Evolutionary conservation across 306 rosid species (phyloP), one percentile per base, ranked within the genome.

Genomic region (Castanopsis chinensis): DNA sequence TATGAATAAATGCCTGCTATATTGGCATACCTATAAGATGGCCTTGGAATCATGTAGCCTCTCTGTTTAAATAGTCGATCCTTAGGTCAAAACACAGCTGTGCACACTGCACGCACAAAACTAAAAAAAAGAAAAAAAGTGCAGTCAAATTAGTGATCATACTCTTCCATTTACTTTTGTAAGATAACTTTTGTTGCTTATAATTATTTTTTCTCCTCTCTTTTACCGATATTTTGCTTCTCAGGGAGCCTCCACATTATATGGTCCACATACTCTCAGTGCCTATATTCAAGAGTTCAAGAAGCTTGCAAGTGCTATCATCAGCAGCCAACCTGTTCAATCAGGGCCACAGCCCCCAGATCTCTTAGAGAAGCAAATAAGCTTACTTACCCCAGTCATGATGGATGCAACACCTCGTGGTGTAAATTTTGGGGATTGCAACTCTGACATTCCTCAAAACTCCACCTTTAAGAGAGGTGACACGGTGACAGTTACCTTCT

Each of bases 271-370:
- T 87, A 92, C 97, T 0, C 84, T 94, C 20, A 88, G 82, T 72
- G 97, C 93, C 78, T 94, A 94, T 81, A 91, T 92, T 82, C 97
- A 94, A 41, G 98, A 94, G 87, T 94, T 94, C 80, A 83, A 86
- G 85, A 94, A 91, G 87, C 98, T 94, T 32, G 97, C 97, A 11
- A 74, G 49, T 33, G 90, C 95, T 59, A 91, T 94, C 32, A 37
- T 81, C 41, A 74, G 69, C 3, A 69, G 78, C 67, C 60, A 81
- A 74, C 55, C 80, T 0, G 88, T 92, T 20, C 88, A 86, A 69
- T 20, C 89, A 1, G 98, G 97, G 71, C 94, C 97, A 49, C 97
- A 73, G 37, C 98, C 97, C 28, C 98, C 98, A 27, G 88, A 92
- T 87, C 96, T 92, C 67, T 80, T 94, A 17, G 49, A 76, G 7